Conservation (phyloP, 768 basidiomycete genomes). For the Strobilomyces confusus region DNA sequence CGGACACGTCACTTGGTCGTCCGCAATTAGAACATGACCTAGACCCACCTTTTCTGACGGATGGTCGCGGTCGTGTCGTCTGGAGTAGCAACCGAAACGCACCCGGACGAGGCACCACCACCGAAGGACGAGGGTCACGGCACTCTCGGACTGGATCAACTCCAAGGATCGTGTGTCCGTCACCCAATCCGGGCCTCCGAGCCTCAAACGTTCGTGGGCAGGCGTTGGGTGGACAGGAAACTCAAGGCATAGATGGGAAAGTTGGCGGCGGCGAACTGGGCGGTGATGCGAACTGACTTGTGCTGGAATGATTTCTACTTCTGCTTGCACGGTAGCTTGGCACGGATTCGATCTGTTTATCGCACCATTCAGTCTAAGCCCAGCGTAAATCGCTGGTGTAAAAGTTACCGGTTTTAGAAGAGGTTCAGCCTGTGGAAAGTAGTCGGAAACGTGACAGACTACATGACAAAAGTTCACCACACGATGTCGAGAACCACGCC, state of each 20-base stretch:
- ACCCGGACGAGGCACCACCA: conserved; percentile 13
- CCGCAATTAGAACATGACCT: conserved; percentile 30
- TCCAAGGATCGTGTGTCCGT: conserved; percentile 16
- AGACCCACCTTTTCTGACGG: conserved; percentile 57
- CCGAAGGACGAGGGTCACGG: conserved; percentile 22
- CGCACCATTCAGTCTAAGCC: neutral
- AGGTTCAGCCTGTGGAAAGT: too few species aligned
- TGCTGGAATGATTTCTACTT: conserved; percentile 12
- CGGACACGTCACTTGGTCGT: conserved; percentile 6
- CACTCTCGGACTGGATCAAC: conserved; percentile 21
- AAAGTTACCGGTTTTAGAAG: too few species aligned
- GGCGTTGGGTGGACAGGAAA: conserved; percentile 20
- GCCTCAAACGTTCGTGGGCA: conserved; percentile 16
- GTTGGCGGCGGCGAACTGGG: conserved; percentile 11
- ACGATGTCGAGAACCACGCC: too few species aligned
- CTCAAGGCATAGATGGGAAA: conserved; percentile 17
- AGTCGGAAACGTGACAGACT: too few species aligned
- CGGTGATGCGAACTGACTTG: conserved; percentile 10
- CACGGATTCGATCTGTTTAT: neutral
- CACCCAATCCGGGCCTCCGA: conserved; percentile 5
- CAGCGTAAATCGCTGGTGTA: too few species aligned
- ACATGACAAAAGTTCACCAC: too few species aligned
- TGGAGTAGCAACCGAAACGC: conserved; percentile 32
- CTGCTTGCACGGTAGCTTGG: conserved; percentile 2
- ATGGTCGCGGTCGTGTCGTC: conserved; percentile 61